phyloP scores from a whole-genome alignment of 306 rosid genomes.

The Vigna radiata region DNA sequence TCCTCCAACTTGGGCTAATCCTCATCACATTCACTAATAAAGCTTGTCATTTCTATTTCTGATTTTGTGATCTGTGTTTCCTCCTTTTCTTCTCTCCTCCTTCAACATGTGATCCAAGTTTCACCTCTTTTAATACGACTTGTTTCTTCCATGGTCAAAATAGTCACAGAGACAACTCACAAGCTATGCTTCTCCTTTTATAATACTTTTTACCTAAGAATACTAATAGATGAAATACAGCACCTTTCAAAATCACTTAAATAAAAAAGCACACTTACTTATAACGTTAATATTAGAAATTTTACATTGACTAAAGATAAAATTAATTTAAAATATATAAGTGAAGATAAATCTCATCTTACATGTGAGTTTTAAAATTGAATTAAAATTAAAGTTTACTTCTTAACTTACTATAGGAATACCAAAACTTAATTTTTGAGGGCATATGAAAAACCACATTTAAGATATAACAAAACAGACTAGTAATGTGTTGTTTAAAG shows the following conservation, averaged over 20 bases:
- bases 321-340: no score
- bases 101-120: slow-evolving; percentile 47
- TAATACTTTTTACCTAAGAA: slow-evolving; percentile 4
- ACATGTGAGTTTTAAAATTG: no score
- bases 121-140: slow-evolving; percentile 42
- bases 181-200: slow-evolving; percentile 40
- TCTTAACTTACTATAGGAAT: no score
- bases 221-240: neutral
- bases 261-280: no score
- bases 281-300: no score
- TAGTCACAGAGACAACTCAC: slow-evolving; percentile 44
- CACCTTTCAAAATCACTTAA: no score
- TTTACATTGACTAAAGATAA: no score
- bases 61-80: slow-evolving; percentile 37
- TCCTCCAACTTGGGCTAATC: slow-evolving; percentile 54
- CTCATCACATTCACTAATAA: slow-evolving; percentile 51
- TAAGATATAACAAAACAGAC: neutral
- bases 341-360: no score
- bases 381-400: no score
- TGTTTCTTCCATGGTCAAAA: slow-evolving; percentile 39
- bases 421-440: no score
- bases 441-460: no score
- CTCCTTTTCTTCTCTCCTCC: slow-evolving; percentile 5
- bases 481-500: neutral
- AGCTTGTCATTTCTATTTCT: slow-evolving; percentile 39